phyloP scores from a whole-genome alignment of 768 basidiomycete genomes.

The Lentinula edodes region DNA sequence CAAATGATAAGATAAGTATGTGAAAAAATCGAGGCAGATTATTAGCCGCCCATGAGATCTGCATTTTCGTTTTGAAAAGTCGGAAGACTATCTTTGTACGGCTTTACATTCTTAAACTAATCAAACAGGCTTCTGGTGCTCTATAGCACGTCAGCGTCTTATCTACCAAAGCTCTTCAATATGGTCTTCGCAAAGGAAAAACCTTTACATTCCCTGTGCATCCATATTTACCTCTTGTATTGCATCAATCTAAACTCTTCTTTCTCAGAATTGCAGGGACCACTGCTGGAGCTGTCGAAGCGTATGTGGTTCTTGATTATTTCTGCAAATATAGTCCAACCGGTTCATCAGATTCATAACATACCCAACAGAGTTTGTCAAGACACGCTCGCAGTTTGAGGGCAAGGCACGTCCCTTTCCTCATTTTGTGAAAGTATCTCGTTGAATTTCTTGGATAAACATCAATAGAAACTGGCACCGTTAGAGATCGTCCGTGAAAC shows the following conservation, averaged over 20 bases:
- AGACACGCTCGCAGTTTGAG: constrained; percentile 73
- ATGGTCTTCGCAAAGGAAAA: constrained; percentile 69
- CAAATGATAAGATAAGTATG: too few species aligned
- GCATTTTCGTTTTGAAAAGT: too few species aligned
- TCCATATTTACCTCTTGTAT: not conserved
- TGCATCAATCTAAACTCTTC: not conserved
- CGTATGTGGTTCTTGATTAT: constrained; percentile 43
- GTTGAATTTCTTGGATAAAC: not conserved
- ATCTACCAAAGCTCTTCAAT: not conserved
- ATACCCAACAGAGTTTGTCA: constrained; percentile 89
- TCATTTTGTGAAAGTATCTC: too few species aligned
- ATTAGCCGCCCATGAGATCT: too few species aligned
- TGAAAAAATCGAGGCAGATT: too few species aligned
- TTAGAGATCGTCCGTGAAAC: constrained; percentile 73
- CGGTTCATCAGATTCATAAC: constrained; percentile 54
- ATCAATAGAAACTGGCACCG: constrained; percentile 51
- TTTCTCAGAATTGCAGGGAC: constrained; percentile 67
- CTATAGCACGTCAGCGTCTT: not conserved
- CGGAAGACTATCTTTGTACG: too few species aligned
- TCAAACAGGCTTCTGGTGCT: not conserved
- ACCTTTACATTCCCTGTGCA: constrained; percentile 70
- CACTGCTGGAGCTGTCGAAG: constrained; percentile 90
- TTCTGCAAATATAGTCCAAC: not conserved
- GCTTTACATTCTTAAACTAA: too few species aligned
- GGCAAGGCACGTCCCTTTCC: not conserved